phyloP scores from a whole-genome alignment of 1,284 basidiomycete genomes.

The Malassezia globosa region DNA sequence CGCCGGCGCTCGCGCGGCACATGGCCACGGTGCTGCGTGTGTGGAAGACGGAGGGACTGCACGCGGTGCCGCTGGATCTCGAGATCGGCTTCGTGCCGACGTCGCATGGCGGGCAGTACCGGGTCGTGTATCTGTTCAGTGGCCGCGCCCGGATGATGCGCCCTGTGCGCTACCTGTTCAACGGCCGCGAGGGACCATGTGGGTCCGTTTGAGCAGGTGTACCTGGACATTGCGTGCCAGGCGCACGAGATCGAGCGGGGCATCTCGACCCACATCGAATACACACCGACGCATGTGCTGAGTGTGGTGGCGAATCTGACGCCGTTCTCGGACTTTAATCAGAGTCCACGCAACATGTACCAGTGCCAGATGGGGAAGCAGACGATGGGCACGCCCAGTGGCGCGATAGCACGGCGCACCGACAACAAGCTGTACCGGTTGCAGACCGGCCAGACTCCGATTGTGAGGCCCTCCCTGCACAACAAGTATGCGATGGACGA shows the following conservation, averaged over 20 bases:
- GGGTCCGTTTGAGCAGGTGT: conserved; percentile 96
- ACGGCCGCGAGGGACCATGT: conserved; percentile 75
- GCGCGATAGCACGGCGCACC: conserved; percentile 76
- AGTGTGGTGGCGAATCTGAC: conserved; percentile 61
- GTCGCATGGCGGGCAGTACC: conserved; percentile 88
- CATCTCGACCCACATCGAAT: conserved; percentile 75
- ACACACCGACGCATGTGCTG: conserved; percentile 86
- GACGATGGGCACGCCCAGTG: conserved; percentile 96
- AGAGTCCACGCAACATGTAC: conserved; percentile 56
- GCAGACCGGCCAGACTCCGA: conserved; percentile 85
- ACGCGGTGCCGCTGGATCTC: conserved; percentile 72
- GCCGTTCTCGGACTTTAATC: conserved; percentile 85
- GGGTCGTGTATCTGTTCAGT: conserved; percentile 87
- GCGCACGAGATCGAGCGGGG: conserved; percentile 74
- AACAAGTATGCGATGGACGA: conserved; percentile 97
- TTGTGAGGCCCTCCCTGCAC: conserved; percentile 83
- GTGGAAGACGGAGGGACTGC: conserved; percentile 85
- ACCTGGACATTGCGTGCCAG: conserved; percentile 93
- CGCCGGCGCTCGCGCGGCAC: conserved; percentile 61
- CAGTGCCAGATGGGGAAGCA: conserved; percentile 96
- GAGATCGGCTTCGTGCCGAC: conserved; percentile 88
- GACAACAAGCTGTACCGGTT: conserved; percentile 98
- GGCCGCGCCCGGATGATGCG: conserved; percentile 90
- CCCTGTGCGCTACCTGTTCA: conserved; percentile 80
- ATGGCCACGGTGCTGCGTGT: conserved; percentile 74